Conservation (phyloP, 495 filamentous ascomycete genomes). For the Hypoxylon rickii region DNA sequence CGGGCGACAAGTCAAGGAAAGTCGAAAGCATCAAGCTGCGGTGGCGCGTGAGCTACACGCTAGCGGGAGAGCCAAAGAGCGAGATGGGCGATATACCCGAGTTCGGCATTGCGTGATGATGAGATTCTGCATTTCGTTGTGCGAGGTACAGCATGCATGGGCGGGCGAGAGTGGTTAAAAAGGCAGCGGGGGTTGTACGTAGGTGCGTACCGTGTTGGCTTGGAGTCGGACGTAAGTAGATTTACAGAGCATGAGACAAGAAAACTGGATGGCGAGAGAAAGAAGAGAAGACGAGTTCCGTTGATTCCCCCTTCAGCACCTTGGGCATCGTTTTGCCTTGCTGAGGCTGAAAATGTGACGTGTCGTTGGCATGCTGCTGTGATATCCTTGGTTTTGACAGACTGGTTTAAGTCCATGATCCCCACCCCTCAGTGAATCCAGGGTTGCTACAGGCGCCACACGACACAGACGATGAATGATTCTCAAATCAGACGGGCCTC, state of each 20-base stretch:
- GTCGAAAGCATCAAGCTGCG: constrained; percentile 81
- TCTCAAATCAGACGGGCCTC: no score
- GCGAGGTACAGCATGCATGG: neutral
- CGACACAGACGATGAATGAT: no score
- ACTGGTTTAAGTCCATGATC: no score
- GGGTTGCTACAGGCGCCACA: no score
- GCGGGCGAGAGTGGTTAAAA: no score
- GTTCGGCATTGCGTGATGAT: constrained; percentile 70
- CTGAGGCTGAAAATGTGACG: neutral
- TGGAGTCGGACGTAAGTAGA: no score
- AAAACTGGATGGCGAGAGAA: neutral
- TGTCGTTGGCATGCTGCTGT: no score
- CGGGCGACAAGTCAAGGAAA: constrained; percentile 68
- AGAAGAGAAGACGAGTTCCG: neutral
- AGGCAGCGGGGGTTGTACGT: neutral
- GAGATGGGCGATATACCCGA: constrained; percentile 91
- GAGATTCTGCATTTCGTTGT: no score
- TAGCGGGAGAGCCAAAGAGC: constrained; percentile 62
- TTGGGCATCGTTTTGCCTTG: neutral
- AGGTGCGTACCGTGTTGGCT: no score
- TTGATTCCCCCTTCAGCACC: neutral
- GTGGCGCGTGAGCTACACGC: constrained; percentile 82
- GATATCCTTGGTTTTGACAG: no score
- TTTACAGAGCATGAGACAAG: no score
- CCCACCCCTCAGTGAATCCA: no score